These are phyloP conservation scores for Citrus unshiu DNA, from an alignment of 345 rosid genomes.

Conservation along the genomic window DNA sequence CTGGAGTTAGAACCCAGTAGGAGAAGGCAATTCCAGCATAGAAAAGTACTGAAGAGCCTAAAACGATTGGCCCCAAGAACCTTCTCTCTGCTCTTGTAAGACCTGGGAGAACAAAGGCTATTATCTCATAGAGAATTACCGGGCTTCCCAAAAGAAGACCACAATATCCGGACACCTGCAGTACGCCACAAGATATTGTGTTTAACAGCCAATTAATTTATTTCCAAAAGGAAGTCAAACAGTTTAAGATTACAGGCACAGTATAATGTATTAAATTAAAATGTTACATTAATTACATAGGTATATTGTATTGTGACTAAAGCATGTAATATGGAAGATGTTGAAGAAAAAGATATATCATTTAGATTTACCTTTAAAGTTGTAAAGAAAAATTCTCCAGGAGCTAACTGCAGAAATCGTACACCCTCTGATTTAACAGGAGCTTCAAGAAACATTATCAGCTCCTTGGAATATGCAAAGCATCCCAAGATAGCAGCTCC, in stretches of 20 bases:
- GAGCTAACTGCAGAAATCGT: constrained; percentile 89
- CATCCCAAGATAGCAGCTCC: constrained; percentile 93
- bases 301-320: neutral
- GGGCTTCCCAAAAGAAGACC: constrained; percentile 97
- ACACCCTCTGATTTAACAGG: constrained; percentile 94
- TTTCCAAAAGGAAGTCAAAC: neutral
- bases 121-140: constrained; percentile 81
- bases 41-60: constrained; percentile 90
- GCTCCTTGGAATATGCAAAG: constrained; percentile 88
- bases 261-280: neutral
- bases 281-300: neutral
- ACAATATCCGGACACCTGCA: constrained; percentile 94
- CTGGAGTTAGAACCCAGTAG: constrained; percentile 83
- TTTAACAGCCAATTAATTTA: neutral
- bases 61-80: constrained; percentile 88
- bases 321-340: neutral
- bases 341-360: neutral
- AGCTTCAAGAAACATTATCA: constrained; percentile 88
- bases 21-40: constrained; percentile 85
- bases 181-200: neutral
- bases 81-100: constrained; percentile 84
- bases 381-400: constrained; percentile 98
- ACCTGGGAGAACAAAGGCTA: constrained; percentile 97
- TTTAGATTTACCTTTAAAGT: constrained; percentile 71
- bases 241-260: neutral